Conservation (phyloP, 2,329 filamentous ascomycete genomes). For the Hymenoscyphus fructigenus region DNA sequence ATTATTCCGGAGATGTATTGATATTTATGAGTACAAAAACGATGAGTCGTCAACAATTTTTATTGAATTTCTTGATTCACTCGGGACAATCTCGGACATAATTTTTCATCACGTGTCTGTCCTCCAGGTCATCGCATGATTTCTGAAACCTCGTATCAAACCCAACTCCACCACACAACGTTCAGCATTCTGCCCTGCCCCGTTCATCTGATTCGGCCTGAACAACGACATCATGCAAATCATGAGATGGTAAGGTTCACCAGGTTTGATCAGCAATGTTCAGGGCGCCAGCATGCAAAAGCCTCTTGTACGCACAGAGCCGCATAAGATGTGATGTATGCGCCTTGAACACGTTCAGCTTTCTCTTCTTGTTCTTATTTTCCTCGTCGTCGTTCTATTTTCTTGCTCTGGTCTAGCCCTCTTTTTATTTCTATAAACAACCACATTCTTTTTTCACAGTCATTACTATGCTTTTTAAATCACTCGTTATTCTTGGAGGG, state of each 20-base stretch:
- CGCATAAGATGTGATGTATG: conserved; percentile 1
- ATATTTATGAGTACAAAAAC: no score
- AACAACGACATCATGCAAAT: not conserved
- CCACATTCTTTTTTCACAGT: conserved; percentile 14
- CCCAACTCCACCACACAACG: not conserved
- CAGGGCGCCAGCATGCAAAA: not conserved
- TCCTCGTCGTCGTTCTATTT: not conserved
- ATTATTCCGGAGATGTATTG: no score
- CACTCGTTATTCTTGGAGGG: conserved; percentile 15
- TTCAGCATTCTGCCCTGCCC: not conserved
- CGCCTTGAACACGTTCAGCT: not conserved
- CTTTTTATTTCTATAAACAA: not conserved
- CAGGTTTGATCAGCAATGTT: conserved; percentile 1
- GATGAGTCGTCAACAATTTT: no score
- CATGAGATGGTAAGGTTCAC: not conserved
- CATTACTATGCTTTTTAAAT: conserved; percentile 21
- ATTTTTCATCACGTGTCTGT: no score
- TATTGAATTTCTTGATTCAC: no score
- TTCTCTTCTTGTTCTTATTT: not conserved
- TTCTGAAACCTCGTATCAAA: not conserved
- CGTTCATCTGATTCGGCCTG: not conserved
- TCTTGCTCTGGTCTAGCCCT: conserved; percentile 1
- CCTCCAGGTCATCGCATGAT: not conserved
- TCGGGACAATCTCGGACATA: no score
- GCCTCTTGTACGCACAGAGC: not conserved